Evolutionary conservation across 2,329 filamentous ascomycete species (phyloP).

Genomic region (Herpotrichia juniperi): DNA sequence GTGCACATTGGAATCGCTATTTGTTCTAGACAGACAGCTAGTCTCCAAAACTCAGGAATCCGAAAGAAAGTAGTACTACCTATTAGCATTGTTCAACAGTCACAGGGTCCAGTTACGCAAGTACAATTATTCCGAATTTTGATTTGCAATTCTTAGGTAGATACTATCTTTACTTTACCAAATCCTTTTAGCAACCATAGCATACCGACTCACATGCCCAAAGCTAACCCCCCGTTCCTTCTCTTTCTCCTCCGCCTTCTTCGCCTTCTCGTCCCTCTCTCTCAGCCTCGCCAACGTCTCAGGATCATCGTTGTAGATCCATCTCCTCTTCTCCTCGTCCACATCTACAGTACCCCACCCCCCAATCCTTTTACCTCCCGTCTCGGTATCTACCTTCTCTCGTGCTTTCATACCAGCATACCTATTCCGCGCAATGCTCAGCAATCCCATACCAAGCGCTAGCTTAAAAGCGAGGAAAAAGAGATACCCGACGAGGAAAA

Average conservation of each 20-base stretch:
- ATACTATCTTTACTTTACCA: conserved; percentile 79
- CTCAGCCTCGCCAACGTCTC: conserved; percentile 69
- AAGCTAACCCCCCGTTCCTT: conserved; percentile 61
- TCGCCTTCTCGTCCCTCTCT: conserved; percentile 67
- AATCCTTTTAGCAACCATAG: conserved; percentile 96
- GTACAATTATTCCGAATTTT: too few relatives aligned
- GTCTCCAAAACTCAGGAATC: too few relatives aligned
- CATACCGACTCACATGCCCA: conserved; percentile 77
- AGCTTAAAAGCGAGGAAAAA: conserved; percentile 83
- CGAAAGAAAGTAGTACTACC: too few relatives aligned
- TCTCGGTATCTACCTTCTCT: conserved; percentile 63
- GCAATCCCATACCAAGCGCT: conserved; percentile 83
- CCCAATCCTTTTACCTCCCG: conserved; percentile 76
- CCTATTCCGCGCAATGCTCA: conserved; percentile 78
- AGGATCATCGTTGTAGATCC: conserved; percentile 85
- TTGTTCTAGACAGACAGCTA: too few relatives aligned
- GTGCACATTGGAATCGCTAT: too few relatives aligned
- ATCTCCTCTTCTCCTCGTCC: conserved; percentile 81
- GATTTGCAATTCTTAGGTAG: background rate
- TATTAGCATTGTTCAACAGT: too few relatives aligned
- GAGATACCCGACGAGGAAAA: conserved; percentile 85
- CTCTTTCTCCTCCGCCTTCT: conserved; percentile 63
- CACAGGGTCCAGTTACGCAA: too few relatives aligned
- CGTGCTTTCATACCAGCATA: conserved; percentile 81
- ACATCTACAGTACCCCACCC: conserved; percentile 88